Evolutionary conservation across 2,329 filamentous ascomycete species (phyloP).

Genomic region (Xylariaceae sp.): DNA sequence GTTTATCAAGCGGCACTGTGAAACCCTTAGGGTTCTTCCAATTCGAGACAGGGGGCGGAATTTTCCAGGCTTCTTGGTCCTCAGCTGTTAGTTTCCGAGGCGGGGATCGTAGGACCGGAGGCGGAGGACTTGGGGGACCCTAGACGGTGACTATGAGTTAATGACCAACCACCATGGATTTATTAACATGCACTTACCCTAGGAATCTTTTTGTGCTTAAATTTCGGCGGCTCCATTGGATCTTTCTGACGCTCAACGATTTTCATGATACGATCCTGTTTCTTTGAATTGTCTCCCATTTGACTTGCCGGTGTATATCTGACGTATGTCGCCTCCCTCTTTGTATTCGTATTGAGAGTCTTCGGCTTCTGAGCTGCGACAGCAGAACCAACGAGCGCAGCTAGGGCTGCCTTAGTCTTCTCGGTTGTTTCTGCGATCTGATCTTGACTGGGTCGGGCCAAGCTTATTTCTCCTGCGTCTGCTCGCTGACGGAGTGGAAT

Average conservation of each 20-base stretch:
- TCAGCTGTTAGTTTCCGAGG: slow-evolving; percentile 92
- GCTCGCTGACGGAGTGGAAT: slow-evolving; percentile 91
- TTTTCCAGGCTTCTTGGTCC: slow-evolving; percentile 96
- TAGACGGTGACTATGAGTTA: slow-evolving; percentile 24
- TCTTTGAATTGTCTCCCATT: slow-evolving; percentile 82
- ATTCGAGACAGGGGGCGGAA: slow-evolving; percentile 80
- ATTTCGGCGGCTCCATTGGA: slow-evolving; percentile 91
- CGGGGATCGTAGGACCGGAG: slow-evolving; percentile 91
- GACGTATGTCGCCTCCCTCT: slow-evolving; percentile 86
- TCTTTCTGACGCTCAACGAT: slow-evolving; percentile 92
- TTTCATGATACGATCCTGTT: slow-evolving; percentile 96
- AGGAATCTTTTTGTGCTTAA: slow-evolving; percentile 98
- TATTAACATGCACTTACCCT: slow-evolving; percentile 2
- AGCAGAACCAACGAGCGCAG: slow-evolving; percentile 74
- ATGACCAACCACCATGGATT: background rate
- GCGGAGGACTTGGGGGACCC: slow-evolving; percentile 85
- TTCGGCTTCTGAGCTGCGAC: slow-evolving; percentile 93
- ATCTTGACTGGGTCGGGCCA: slow-evolving; percentile 79
- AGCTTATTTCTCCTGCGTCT: slow-evolving; percentile 83
- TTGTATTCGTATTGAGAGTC: slow-evolving; percentile 75
- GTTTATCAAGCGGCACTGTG: slow-evolving; percentile 91
- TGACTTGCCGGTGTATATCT: slow-evolving; percentile 94
- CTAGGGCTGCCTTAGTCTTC: slow-evolving; percentile 80
- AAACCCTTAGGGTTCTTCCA: slow-evolving; percentile 99
- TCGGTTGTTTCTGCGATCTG: slow-evolving; percentile 80